Base-by-base conservation (phyloP, 2,329 filamentous ascomycete species). In the Xylariaceae sp. region DNA sequence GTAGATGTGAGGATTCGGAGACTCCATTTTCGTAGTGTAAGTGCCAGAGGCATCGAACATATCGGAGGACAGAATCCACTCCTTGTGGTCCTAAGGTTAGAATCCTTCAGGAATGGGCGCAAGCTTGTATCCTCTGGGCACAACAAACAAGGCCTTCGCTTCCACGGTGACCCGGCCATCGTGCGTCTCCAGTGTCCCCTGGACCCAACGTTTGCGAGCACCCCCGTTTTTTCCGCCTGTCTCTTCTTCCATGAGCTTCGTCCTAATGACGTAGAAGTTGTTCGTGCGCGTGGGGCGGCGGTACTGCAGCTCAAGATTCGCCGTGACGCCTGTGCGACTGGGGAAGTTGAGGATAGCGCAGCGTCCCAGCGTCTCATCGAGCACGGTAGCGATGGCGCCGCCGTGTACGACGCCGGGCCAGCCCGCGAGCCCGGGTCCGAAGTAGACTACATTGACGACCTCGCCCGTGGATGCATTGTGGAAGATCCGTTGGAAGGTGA, bases 341-440 rank as follows among this genome's bases (percentile, higher is more conserved):
- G 77, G 76, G 62, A 84, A 77, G 37, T 72, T 69, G 51, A 73
- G 70, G 57, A 84, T 75, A 9, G 83, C 84, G 61, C 83, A 85
- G 49, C 87, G 78, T n/a, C 85, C 84, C 62, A 90, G 77, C 55
- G 80, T 82, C 75, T 92, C 89, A 71, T 89, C 83, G 44, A 92
- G 73, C 2, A 89, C 72, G 0, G 86, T 90, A 6, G 86, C 87
- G 53, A 89, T 78, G 5, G 81, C 78, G 11, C 89, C 89, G 57
- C 89, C 89, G 74, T 93, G 89, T 55, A 85, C 84, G 47, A 89
- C 78, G 10, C 82, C 81, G 1, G 88, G 88, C 87, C 88, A 92
- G 3, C 89, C 88, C 52, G 80, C 77, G 17, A 88, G 70, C 1
- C 78, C 82, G n/a, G 77, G 72, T 5, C 89, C 89, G 56, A 92